These are phyloP conservation scores for Annulohypoxylon stygium DNA, from an alignment of 495 filamentous ascomycete genomes.

Conservation along the genomic window DNA sequence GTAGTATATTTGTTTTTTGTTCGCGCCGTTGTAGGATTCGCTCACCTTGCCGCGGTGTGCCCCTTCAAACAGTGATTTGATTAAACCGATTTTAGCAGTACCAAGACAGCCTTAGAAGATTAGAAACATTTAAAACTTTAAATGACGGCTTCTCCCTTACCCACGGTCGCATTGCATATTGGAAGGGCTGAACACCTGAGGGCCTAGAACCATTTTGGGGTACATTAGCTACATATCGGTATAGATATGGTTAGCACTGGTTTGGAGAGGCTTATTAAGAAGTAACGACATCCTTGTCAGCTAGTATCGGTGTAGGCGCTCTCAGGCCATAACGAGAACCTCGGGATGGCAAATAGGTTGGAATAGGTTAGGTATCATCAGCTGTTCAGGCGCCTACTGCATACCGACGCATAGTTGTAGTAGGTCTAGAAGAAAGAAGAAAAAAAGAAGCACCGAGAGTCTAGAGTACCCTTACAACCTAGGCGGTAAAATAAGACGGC, in stretches of 20 bases:
- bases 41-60: constrained; percentile 26
- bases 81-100: constrained; percentile 38
- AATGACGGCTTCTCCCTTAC: constrained; percentile 39
- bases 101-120: constrained; percentile 11
- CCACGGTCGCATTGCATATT: constrained; percentile 47
- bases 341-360: background rate
- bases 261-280: constrained; percentile 14
- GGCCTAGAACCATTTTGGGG: constrained; percentile 29
- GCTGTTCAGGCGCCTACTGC: background rate
- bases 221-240: constrained; percentile 6
- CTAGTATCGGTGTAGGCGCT: constrained; percentile 8
- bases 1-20: background rate
- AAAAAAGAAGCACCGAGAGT: background rate
- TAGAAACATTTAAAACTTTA: constrained; percentile 28
- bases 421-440: background rate
- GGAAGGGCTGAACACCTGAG: constrained; percentile 38
- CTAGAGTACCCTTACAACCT: background rate
- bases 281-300: constrained; percentile 23
- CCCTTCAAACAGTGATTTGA: constrained; percentile 47
- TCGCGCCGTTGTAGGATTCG: constrained; percentile 9
- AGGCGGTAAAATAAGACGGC: constrained; percentile 23
- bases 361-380: constrained; percentile 6
- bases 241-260: constrained; percentile 36
- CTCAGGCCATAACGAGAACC: background rate
- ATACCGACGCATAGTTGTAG: too few relatives aligned